Evolutionary conservation across 257 asterid genomes (phyloP), one percentile per base, ranked within the genome.

Genomic region (Solanum sejunctum): DNA sequence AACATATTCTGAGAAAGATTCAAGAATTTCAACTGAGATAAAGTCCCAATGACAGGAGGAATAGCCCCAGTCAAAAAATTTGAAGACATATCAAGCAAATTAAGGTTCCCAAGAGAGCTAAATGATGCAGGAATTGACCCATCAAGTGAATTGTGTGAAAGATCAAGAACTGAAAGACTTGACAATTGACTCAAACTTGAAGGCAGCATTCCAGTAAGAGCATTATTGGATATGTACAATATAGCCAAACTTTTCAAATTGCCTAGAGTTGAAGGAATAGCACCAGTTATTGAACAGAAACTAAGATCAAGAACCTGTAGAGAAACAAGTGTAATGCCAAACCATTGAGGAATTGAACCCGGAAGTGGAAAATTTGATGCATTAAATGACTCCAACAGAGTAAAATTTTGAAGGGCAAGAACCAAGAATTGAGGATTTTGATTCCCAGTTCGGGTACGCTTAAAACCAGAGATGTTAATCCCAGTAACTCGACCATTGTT

Each of bases 231-330:
- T 79, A 97, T 89, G 86, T 91, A 88, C 75, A 97, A 86, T 81
- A 86, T 87, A 85, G 81, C 91, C 79, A 95, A 92, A 88, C 91
- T 91, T 85, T 86, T 95, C 90, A 92, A 93, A 86, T 93, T 93
- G 73, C 98, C 98, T 47, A 97, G 87, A 71, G 91, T 92, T 43
- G 82, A 41, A 11, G 98, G 98, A 83, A 97, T 90, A 56, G 82
- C 52, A 63, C 98, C 98, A 79, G 9, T 70, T 85, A 95, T 88
- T 20, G 91, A 91, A 77, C 98, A 94, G 17, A 93, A 90, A 86
- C 98, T 91, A 72, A 97, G 95, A 92, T 97, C 98, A 89, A 97
- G 98, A 88, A 95, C 93, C 87, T 86, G 94, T 54, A 97, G 89
- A 15, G 95, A 83, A 2, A 52, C 84, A 63, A 95, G 90, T 85